Evolutionary conservation across 495 filamentous ascomycete genomes (phyloP), one percentile per base, ranked within the genome.

Genomic region (Aspergillus bertholletiae): DNA sequence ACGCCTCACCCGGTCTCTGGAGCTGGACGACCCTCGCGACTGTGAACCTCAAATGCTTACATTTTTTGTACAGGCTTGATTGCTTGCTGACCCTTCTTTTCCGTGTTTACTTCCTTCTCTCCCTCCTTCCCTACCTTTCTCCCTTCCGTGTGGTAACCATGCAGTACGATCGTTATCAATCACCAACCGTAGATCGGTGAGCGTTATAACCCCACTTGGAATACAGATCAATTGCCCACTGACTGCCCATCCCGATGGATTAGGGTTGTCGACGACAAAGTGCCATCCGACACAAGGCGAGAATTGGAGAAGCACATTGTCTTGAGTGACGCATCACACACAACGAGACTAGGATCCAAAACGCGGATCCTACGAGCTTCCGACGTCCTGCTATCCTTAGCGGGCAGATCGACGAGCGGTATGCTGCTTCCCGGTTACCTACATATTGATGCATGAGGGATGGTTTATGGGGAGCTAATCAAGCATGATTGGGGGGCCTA

Each of bases 311-410:
- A 56, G 20, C 56, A 65, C 11, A 58, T 62, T 17, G 22, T 51
- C 17, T 37, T 60, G 9, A 53, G 56, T 35, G 51, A 51, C 43
- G 24, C 60, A 7, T 50, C 56, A 13, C 52, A 54, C 20, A 41
- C 40, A 30, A 53, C 49, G 32, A 46, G 49, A 27, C 35, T 60
- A 12, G 51, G 53, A 35, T 53, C 56, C 3, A 59, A 60, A 41
- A 56, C 54, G 2, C 52, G 59, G 15, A 59, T 65, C 12, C 47
- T 65, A 26, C 53, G 57, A 22, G 63, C 59, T 9, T 65, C 63
- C 3, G 63, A 65, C 21, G 57, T 65, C 20, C 35, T 65, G 1
- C 40, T 65, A 44, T 65, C 63, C 2, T 46, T 65, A 17, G 57
- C 59, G 28, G 63, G 63, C 24, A 54, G 55, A 46, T 58, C 57